Percentiles rank a stretch among this genome's conserved stretches.
phyloP scores from a whole-genome alignment of 129 eudicot genomes.

The Chrysanthemum makinoi region DNA sequence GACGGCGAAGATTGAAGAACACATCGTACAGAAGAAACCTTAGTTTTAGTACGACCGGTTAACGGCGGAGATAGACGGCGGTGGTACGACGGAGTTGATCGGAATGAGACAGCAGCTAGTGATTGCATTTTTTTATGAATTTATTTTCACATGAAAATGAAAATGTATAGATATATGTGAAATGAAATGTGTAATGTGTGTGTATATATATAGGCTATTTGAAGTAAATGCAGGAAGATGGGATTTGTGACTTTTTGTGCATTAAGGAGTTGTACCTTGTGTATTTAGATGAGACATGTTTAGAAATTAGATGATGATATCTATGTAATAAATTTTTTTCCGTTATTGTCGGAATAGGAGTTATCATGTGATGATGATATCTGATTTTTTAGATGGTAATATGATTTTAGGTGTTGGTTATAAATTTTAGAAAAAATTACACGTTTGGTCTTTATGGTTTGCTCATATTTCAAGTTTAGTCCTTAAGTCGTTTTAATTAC shows the following conservation, averaged over 20 bases:
- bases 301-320: no score
- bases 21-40: constrained; percentile 38
- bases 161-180: constrained; percentile 10
- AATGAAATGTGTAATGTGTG: neutral
- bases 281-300: no score
- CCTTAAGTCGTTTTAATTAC: no score
- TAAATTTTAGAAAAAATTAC: no score
- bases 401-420: no score
- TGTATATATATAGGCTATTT: neutral
- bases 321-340: no score
- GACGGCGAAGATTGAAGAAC: constrained; percentile 44
- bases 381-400: no score
- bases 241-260: neutral
- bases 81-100: constrained; percentile 32
- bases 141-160: constrained; percentile 23
- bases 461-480: no score
- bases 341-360: no score
- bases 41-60: constrained; percentile 15
- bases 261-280: no score
- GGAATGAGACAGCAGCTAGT: constrained; percentile 39
- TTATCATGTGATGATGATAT: no score
- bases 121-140: constrained; percentile 43
- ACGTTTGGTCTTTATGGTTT: no score
- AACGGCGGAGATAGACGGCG: constrained; percentile 21
- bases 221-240: constrained; percentile 5